Evolutionary conservation across 2,329 filamentous ascomycete species (phyloP).

Genomic region (Lachnellula occidentalis): DNA sequence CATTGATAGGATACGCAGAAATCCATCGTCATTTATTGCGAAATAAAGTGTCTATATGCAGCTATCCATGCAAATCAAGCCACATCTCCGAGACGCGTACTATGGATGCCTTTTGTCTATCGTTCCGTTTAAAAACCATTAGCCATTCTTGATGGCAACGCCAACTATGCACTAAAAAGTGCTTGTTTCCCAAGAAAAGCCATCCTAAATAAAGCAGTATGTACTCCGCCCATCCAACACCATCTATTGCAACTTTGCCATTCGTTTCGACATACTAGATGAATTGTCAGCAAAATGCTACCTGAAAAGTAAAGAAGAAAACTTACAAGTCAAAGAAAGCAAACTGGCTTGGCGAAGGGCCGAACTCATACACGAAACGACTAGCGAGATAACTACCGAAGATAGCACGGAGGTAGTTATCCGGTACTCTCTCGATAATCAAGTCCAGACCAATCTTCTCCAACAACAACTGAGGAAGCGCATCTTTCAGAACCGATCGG

Average conservation of each 20-base stretch:
- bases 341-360: conserved; percentile 89
- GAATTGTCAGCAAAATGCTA: conserved; percentile 17
- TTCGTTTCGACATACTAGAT: conserved; percentile 58
- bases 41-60: not conserved
- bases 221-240: not conserved
- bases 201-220: not conserved
- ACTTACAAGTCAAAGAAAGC: conserved; percentile 98
- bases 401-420: conserved; percentile 87
- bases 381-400: conserved; percentile 94
- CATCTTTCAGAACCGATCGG: conserved; percentile 72
- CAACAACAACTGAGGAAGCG: conserved; percentile 76
- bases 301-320: not conserved
- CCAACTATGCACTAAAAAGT: not conserved
- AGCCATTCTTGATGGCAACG: not conserved
- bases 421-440: conserved; percentile 81
- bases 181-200: not conserved
- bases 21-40: not conserved
- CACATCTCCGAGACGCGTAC: not conserved
- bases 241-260: conserved; percentile 41
- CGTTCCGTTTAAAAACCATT: not conserved
- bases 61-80: not conserved
- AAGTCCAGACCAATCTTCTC: conserved; percentile 88
- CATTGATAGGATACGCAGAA: not conserved
- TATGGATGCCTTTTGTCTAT: not conserved
- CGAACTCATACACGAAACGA: conserved; percentile 94